Base-by-base conservation (phyloP, 768 basidiomycete species). In the Suillus luteus region DNA sequence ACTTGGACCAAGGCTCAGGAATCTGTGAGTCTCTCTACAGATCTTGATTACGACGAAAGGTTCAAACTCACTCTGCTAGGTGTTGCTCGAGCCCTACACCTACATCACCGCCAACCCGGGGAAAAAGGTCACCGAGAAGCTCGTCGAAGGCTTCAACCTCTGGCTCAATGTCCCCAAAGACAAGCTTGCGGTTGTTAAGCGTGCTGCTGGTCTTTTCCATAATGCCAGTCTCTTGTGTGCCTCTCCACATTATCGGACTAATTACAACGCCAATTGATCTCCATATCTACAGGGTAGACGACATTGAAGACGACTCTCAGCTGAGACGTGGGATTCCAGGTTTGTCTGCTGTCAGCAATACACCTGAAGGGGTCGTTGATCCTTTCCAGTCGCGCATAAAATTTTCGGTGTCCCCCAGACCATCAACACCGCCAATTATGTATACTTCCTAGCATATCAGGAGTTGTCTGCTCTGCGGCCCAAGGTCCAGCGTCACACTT, bases 321-420 rank as follows among this genome's bases (percentile, higher is more conserved):
- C 78, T 96, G 43, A 81, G 93, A 31, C 78, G 95, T 66, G 95
- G 95, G 5, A 80, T 84, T 40, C 94, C 94, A 67, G 91, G 90
- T 89, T 65, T 44, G 49, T 68, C 11, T 11, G 19, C 11, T 22
- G 17, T 59, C 19, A 31, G 41, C 17, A 10, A 44, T 31, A 33
- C 17, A 14, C 31, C 12, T 60, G 14, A n/a, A n/a, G 19, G 1
- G 35, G 19, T 35, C 12, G 1, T 35, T 59, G 5, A 14, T 37
- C n/a, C 35, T 15, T 54, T 46, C 15, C n/a, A 88, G 95, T 95
- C n/a, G 87, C 95, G 0, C 95, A 98, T 79, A 93, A 92, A 79
- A 94, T 98, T 65, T 98, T 95, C 69, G 95, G 95, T 1, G 80
- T 95, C 6, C 93, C 95, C 1, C 95, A 95, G 73, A 95, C 95